Percentiles rank a stretch among this genome's conserved stretches.
These are phyloP conservation scores for Cryphonectria nitschkei DNA, from an alignment of 2,329 filamentous ascomycete species.

Conservation along the genomic window DNA sequence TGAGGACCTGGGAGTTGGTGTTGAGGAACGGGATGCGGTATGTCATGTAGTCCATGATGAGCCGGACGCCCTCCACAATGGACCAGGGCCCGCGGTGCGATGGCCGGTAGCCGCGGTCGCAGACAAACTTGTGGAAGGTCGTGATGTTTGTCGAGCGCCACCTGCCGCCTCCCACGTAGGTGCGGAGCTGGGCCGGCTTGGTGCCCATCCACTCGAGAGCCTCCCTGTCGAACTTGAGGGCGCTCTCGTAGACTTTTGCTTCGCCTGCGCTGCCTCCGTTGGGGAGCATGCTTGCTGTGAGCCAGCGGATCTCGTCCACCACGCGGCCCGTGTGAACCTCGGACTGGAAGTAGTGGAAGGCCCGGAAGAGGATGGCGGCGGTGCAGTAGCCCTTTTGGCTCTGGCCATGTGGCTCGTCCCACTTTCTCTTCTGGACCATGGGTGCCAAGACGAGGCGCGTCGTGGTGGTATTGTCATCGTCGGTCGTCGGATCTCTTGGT, in stretches of 20 bases:
- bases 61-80: not conserved
- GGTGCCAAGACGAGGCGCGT: no score
- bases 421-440: not conserved
- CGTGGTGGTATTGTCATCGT: not conserved
- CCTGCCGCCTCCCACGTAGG: constrained; percentile 1
- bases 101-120: not conserved
- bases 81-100: not conserved
- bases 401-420: not conserved
- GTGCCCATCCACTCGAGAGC: not conserved
- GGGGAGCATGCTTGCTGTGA: not conserved
- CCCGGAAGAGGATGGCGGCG: not conserved
- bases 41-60: constrained; percentile 8
- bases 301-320: not conserved
- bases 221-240: not conserved
- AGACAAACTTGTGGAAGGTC: constrained; percentile 1
- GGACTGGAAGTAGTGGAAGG: constrained; percentile 9
- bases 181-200: not conserved
- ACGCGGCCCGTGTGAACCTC: not conserved
- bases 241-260: not conserved
- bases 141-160: not conserved
- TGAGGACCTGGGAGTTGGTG: not conserved
- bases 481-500: not conserved
- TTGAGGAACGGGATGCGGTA: constrained; percentile 2
- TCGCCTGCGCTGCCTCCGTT: not conserved
- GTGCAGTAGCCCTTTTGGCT: constrained; percentile 4